Conservation (phyloP, 192 early-diverging fungal genomes). For the Dimargaris verticillata region DNA sequence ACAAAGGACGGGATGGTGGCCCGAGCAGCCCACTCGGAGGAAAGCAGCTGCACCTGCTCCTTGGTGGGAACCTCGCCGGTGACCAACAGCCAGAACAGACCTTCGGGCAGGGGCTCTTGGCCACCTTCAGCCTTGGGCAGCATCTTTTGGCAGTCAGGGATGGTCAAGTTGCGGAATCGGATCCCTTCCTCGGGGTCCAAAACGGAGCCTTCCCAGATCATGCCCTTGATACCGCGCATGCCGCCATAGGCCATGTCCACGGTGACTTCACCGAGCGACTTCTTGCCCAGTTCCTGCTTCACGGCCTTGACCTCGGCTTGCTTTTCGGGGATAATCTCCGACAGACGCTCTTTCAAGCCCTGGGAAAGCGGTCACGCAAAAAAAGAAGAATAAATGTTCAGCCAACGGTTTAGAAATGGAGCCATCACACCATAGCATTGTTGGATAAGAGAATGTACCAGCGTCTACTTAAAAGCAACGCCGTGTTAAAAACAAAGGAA, state of each 20-base stretch:
- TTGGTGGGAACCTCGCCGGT: conserved; percentile 92
- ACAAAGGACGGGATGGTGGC: conserved; percentile 84
- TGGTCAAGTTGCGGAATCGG: conserved; percentile 90
- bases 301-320: conserved; percentile 88
- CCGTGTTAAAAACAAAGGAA: no score
- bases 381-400: no score
- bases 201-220: conserved; percentile 96
- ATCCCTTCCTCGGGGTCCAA: conserved; percentile 97
- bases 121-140: conserved; percentile 81
- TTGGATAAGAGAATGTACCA: no score
- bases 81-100: conserved; percentile 93
- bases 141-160: conserved; percentile 86
- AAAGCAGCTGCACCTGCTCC: conserved; percentile 79
- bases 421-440: no score
- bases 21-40: conserved; percentile 93
- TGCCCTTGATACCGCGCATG: conserved; percentile 99
- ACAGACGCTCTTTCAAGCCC: conserved; percentile 85
- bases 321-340: conserved; percentile 88
- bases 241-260: conserved; percentile 98
- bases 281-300: conserved; percentile 76
- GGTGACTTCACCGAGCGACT: conserved; percentile 85
- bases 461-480: no score
- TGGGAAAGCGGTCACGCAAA: conserved; percentile 16
- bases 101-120: conserved; percentile 90
- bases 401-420: no score